Conservation (phyloP, 2,329 filamentous ascomycete genomes). For the Drechslerella dactyloides region DNA sequence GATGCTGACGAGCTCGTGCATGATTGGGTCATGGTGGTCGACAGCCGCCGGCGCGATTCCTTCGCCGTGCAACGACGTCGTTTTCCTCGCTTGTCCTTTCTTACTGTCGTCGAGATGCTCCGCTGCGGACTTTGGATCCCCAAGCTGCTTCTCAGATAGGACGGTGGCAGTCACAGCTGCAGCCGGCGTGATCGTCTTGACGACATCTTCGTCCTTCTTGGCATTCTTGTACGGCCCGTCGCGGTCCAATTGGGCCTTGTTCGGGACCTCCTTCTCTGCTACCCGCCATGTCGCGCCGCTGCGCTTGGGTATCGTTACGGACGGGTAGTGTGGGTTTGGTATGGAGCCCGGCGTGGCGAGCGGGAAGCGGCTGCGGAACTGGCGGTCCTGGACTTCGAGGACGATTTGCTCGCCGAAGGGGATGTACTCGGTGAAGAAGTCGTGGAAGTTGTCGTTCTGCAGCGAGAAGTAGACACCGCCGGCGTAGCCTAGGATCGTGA, state of each 20-base stretch:
- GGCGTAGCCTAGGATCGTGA: constrained; percentile 79
- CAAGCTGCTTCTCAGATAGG: constrained; percentile 10
- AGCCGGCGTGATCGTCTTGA: constrained; percentile 17
- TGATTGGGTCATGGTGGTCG: constrained; percentile 80
- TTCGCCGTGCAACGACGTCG: constrained; percentile 12
- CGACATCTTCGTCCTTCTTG: constrained; percentile 44
- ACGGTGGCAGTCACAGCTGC: constrained; percentile 26
- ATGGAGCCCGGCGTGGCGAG: constrained; percentile 60
- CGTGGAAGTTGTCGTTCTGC: constrained; percentile 96
- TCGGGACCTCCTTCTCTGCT: constrained; percentile 50
- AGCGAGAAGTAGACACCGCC: constrained; percentile 92
- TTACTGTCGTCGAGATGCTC: constrained; percentile 8
- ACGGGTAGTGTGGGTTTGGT: constrained; percentile 58
- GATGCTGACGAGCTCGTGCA: constrained; percentile 92
- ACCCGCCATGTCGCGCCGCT: constrained; percentile 55
- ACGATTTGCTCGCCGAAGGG: constrained; percentile 94
- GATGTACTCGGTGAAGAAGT: constrained; percentile 97
- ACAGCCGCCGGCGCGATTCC: constrained; percentile 24
- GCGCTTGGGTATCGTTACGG: constrained; percentile 53
- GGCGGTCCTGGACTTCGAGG: constrained; percentile 91
- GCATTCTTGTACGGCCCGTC: constrained; percentile 54
- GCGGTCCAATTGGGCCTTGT: constrained; percentile 51
- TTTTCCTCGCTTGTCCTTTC: background rate
- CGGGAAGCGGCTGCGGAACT: constrained; percentile 86
- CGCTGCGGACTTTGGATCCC: constrained; percentile 23